A percentile compares a stretch with the other conserved stretches of the same genome.
Evolutionary conservation across 2,329 filamentous ascomycete genomes (phyloP).

Genomic region (Mycosphaerella sp.): DNA sequence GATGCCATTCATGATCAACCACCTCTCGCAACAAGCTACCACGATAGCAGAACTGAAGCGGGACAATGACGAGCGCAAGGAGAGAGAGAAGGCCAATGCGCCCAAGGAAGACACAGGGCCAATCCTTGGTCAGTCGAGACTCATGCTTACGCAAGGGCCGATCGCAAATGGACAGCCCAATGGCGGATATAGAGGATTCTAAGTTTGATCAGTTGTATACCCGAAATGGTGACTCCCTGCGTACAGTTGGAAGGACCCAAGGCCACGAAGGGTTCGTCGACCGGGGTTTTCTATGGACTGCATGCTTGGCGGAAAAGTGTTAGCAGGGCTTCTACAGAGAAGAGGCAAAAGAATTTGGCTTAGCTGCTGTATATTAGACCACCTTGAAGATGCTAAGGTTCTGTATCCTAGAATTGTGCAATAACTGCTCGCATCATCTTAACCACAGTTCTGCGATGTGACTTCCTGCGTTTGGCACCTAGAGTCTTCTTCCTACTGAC

Average conservation of each 20-base stretch:
- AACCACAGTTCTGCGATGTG: no score
- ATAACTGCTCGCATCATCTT: background rate
- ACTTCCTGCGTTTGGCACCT: no score
- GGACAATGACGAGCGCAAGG: constrained; percentile 92
- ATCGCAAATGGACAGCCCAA: constrained; percentile 56
- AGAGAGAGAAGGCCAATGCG: constrained; percentile 67
- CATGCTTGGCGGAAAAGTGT: background rate
- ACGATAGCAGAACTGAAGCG: constrained; percentile 80
- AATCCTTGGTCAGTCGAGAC: constrained; percentile 77
- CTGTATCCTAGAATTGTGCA: constrained; percentile 10
- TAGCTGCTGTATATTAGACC: constrained; percentile 6
- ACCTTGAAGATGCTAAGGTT: constrained; percentile 2
- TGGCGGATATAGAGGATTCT: constrained; percentile 32
- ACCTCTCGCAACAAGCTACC: constrained; percentile 82
- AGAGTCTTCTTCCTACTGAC: no score
- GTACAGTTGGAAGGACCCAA: background rate
- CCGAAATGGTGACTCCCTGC: background rate
- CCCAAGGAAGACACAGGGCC: constrained; percentile 81
- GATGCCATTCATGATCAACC: constrained; percentile 99
- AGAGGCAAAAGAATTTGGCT: background rate
- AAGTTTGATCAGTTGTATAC: background rate
- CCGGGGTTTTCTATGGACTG: background rate
- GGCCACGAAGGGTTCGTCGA: constrained; percentile 7
- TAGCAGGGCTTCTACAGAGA: constrained; percentile 5
- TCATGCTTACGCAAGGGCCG: constrained; percentile 95